Evolutionary conservation across 495 filamentous ascomycete genomes (phyloP).

Genomic region (Penicillium roqueforti): DNA sequence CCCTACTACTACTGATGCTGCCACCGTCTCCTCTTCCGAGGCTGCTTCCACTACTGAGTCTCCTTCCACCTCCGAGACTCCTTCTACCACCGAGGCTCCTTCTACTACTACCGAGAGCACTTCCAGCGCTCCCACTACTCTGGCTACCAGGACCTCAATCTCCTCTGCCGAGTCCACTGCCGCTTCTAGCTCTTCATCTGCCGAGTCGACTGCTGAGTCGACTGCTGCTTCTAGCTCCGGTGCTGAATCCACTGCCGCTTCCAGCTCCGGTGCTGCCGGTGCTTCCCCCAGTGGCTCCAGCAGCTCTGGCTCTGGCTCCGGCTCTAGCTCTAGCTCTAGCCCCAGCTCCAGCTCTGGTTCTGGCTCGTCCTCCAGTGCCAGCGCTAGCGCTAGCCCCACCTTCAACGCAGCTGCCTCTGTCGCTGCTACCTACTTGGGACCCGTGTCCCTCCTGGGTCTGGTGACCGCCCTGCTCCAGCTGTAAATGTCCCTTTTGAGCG

Average conservation of each 20-base stretch:
- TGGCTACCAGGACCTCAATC: slow-evolving; percentile 16
- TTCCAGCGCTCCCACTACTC: slow-evolving; percentile 12
- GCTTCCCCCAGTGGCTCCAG: slow-evolving; percentile 16
- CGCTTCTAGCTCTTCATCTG: slow-evolving; percentile 12
- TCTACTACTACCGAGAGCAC: slow-evolving; percentile 8
- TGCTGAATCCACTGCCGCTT: too few relatives aligned
- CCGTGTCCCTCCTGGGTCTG: slow-evolving; percentile 31
- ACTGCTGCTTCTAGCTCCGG: slow-evolving; percentile 17
- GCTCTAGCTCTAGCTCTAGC: slow-evolving; percentile 15
- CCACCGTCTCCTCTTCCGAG: slow-evolving; percentile 2
- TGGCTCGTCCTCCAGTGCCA: slow-evolving; percentile 16
- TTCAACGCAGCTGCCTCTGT: slow-evolving; percentile 27
- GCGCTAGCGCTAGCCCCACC: slow-evolving; percentile 19
- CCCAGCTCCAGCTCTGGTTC: slow-evolving; percentile 2
- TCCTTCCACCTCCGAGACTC: slow-evolving; percentile 5
- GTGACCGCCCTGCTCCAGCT: slow-evolving; percentile 36
- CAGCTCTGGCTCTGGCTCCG: slow-evolving; percentile 14
- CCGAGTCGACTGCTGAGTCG: too few relatives aligned
- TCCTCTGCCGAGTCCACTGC: slow-evolving; percentile 17
- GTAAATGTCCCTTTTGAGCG: slow-evolving; percentile 19
- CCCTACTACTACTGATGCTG: slow-evolving; percentile 4
- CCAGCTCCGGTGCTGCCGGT: slow-evolving; percentile 7
- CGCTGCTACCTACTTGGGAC: slow-evolving; percentile 22
- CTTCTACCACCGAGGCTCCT: slow-evolving; percentile 5
- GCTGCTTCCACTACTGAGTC: slow-evolving; percentile 1